A percentile compares a stretch with the other conserved stretches of the same genome.
Evolutionary conservation across 2,329 filamentous ascomycete genomes (phyloP).

Genomic region (Acrocalymma vagum): DNA sequence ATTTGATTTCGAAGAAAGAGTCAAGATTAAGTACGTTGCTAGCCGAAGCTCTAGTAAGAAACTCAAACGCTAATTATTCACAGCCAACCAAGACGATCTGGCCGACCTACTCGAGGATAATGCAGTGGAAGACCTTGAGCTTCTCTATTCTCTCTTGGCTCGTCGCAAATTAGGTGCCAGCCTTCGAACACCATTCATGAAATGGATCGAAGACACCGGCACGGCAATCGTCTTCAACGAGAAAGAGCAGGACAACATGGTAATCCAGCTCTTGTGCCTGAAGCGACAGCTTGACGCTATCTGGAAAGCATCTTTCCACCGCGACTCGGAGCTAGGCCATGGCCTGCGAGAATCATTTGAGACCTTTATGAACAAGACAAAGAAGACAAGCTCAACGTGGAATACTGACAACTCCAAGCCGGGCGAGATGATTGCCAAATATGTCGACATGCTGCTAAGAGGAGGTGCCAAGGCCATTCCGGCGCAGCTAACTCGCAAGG

Average conservation of each 20-base stretch:
- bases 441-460: conserved; percentile 87
- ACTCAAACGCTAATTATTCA: conserved; percentile 4
- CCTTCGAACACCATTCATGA: conserved; percentile 76
- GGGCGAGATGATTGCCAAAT: conserved; percentile 98
- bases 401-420: conserved; percentile 89
- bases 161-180: conserved; percentile 74
- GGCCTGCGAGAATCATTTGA: conserved; percentile 86
- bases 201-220: conserved; percentile 81
- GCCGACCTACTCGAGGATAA: conserved; percentile 76
- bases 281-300: conserved; percentile 81
- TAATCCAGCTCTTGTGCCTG: conserved; percentile 80
- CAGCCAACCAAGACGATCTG: conserved; percentile 73
- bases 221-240: conserved; percentile 81
- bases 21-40: conserved; percentile 43
- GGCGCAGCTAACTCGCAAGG: conserved; percentile 67
- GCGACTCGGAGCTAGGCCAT: conserved; percentile 79
- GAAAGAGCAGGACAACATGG: conserved; percentile 83
- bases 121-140: conserved; percentile 74
- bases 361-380: conserved; percentile 88
- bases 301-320: conserved; percentile 78
- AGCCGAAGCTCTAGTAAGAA: background rate
- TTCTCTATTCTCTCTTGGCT: conserved; percentile 79
- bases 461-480: conserved; percentile 87
- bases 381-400: conserved; percentile 75
- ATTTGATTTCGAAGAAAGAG: conserved; percentile 74